Conservation (phyloP, 768 basidiomycete species). For the Macrolepiota dolichaula region DNA sequence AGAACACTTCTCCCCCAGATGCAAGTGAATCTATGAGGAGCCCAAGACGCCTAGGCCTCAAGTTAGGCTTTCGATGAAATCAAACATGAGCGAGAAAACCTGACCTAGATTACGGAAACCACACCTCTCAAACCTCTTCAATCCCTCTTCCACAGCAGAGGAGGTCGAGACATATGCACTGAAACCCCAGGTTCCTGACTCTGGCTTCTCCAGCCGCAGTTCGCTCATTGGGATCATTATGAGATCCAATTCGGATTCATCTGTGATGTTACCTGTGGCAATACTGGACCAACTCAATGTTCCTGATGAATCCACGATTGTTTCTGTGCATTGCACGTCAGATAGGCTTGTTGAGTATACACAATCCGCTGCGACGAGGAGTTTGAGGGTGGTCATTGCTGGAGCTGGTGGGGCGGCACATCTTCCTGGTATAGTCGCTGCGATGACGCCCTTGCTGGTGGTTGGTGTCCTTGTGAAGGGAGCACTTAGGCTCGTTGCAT, state of each 20-base stretch:
- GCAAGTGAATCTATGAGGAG: slow-evolving; percentile 82
- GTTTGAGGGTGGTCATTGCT: slow-evolving; percentile 78
- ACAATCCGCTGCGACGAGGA: slow-evolving; percentile 60
- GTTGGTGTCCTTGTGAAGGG: slow-evolving; percentile 98
- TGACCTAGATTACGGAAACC: slow-evolving; percentile 16
- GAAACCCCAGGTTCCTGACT: slow-evolving; percentile 33
- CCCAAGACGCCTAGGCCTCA: slow-evolving; percentile 64
- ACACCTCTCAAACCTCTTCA: slow-evolving; percentile 78
- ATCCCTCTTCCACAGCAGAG: slow-evolving; percentile 40
- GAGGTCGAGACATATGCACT: slow-evolving; percentile 58
- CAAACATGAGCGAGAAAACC: neutral
- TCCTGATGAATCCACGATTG: slow-evolving; percentile 92
- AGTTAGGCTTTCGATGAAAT: slow-evolving; percentile 51
- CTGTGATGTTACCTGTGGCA: slow-evolving; percentile 87
- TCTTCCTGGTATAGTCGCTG: slow-evolving; percentile 97
- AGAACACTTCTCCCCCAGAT: slow-evolving; percentile 72
- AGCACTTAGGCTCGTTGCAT: slow-evolving; percentile 88
- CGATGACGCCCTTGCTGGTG: slow-evolving; percentile 88
- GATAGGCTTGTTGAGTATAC: slow-evolving; percentile 83
- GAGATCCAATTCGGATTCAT: slow-evolving; percentile 98
- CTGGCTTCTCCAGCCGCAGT: slow-evolving; percentile 55
- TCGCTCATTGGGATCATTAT: slow-evolving; percentile 94
- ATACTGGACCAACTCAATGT: slow-evolving; percentile 79
- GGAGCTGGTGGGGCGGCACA: slow-evolving; percentile 99
- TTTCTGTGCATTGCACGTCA: slow-evolving; percentile 95